phyloP scores from a whole-genome alignment of 129 eudicot species.

The Arctium lappa region DNA sequence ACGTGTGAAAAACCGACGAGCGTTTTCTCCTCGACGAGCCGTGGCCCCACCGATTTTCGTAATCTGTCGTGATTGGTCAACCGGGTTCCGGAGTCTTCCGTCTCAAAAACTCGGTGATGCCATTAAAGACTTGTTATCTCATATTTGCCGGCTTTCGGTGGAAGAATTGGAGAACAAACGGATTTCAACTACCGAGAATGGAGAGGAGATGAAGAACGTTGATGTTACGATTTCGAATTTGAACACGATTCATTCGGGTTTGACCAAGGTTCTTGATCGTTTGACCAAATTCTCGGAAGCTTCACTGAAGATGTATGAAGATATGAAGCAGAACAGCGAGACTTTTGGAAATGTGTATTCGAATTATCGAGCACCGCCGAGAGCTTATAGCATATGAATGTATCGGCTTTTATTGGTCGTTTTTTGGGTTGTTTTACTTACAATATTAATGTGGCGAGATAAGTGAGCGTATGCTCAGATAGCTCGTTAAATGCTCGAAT shows the following conservation, averaged over 20 bases:
- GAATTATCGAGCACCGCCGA: constrained; percentile 54
- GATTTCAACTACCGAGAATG: constrained; percentile 4
- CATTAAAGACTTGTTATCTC: constrained; percentile 45
- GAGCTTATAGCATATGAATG: constrained; percentile 49
- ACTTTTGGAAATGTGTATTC: constrained; percentile 58
- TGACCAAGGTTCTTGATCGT: constrained; percentile 75
- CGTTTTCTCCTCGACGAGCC: constrained; percentile 68
- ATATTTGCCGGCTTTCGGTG: constrained; percentile 38
- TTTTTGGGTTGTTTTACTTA: not conserved
- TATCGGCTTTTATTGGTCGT: not conserved
- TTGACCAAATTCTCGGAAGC: constrained; percentile 80
- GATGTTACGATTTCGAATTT: constrained; percentile 27
- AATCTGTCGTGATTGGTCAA: constrained; percentile 71
- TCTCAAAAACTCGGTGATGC: constrained; percentile 64
- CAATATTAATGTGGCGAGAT: too few relatives aligned
- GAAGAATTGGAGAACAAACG: constrained; percentile 39
- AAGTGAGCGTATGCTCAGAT: too few relatives aligned
- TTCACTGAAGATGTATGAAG: constrained; percentile 73
- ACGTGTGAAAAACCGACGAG: constrained; percentile 55
- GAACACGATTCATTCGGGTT: constrained; percentile 46
- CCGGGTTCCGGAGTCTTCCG: constrained; percentile 59
- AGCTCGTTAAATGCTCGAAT: too few relatives aligned
- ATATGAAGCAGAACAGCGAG: constrained; percentile 60
- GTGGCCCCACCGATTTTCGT: constrained; percentile 84
- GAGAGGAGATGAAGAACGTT: constrained; percentile 23